Conservation (phyloP, 1,284 basidiomycete genomes). For the Fomitopsis pinicola region DNA sequence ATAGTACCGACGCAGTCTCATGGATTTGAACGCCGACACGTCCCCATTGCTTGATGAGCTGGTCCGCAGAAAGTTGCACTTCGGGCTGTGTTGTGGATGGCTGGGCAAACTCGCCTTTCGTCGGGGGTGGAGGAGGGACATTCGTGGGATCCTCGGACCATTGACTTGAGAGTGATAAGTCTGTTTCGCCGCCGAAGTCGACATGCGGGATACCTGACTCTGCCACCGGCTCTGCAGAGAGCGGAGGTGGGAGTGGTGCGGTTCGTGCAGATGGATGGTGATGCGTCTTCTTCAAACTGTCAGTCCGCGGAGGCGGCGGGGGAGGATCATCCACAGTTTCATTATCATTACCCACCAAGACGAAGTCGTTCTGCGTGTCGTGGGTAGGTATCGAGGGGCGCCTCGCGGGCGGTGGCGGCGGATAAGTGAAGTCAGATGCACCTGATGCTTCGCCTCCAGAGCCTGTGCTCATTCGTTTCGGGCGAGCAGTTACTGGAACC, state of each 20-base stretch:
- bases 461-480: background rate
- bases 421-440: slow-evolving; percentile 16
- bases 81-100: slow-evolving; percentile 20
- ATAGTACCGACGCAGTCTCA: slow-evolving; percentile 62
- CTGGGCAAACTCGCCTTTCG: slow-evolving; percentile 6
- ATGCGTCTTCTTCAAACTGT: slow-evolving; percentile 3
- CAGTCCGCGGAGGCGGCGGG: slow-evolving; percentile 39
- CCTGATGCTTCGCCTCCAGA: slow-evolving; percentile 2
- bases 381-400: slow-evolving; percentile 29
- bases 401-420: slow-evolving; percentile 29
- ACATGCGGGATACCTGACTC: slow-evolving; percentile 25
- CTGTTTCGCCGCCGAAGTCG: slow-evolving; percentile 34
- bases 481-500: slow-evolving; percentile 5
- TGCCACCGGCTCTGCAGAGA: slow-evolving; percentile 22
- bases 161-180: slow-evolving; percentile 34
- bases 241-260: slow-evolving; percentile 25
- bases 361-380: slow-evolving; percentile 33
- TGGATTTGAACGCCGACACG: slow-evolving; percentile 73
- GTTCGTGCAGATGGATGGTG: slow-evolving; percentile 29
- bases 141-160: slow-evolving; percentile 42
- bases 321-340: slow-evolving; percentile 29
- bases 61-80: slow-evolving; percentile 45
- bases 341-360: slow-evolving; percentile 10
- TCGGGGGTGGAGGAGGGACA: slow-evolving; percentile 23
- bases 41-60: slow-evolving; percentile 67